These are phyloP conservation scores for Phyllostachys edulis DNA, from an alignment of 176 grass and related monocot species.

Conservation along the genomic window DNA sequence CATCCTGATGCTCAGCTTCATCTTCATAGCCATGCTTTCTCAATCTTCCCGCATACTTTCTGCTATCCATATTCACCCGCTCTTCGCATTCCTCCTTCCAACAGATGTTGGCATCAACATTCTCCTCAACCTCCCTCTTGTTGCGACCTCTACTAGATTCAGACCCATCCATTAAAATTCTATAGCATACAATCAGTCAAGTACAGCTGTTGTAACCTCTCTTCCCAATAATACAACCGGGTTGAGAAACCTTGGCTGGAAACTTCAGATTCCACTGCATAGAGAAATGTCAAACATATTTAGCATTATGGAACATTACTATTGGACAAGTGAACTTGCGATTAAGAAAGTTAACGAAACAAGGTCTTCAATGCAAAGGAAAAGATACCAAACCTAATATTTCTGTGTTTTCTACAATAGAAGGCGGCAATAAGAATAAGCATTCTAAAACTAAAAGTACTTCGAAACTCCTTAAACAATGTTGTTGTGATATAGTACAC, in stretches of 20 bases:
- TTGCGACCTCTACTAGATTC: conserved; percentile 29
- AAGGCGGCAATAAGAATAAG: neutral
- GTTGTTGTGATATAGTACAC: neutral
- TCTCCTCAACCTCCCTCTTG: conserved; percentile 46
- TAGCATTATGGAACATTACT: neutral
- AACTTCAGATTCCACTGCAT: conserved; percentile 13
- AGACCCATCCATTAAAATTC: conserved; percentile 32
- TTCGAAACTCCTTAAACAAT: neutral
- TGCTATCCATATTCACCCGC: conserved; percentile 28
- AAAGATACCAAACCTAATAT: neutral
- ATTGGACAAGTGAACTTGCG: neutral
- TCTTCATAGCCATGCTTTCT: neutral
- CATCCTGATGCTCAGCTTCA: neutral
- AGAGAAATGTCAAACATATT: conserved; percentile 21
- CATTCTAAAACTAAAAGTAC: neutral
- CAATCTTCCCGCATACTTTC: neutral
- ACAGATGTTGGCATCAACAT: conserved; percentile 23
- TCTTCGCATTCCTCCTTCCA: conserved; percentile 39
- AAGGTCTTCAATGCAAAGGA: neutral
- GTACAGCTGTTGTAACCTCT: neutral
- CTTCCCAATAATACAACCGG: neutral
- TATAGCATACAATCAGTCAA: neutral
- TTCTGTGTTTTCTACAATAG: neutral
- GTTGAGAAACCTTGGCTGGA: conserved; percentile 9
- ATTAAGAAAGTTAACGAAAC: neutral